Evolutionary conservation across 1,139 yeast species (phyloP), one percentile per base, ranked within the genome.

Genomic region (Debaryomyces sp.): DNA sequence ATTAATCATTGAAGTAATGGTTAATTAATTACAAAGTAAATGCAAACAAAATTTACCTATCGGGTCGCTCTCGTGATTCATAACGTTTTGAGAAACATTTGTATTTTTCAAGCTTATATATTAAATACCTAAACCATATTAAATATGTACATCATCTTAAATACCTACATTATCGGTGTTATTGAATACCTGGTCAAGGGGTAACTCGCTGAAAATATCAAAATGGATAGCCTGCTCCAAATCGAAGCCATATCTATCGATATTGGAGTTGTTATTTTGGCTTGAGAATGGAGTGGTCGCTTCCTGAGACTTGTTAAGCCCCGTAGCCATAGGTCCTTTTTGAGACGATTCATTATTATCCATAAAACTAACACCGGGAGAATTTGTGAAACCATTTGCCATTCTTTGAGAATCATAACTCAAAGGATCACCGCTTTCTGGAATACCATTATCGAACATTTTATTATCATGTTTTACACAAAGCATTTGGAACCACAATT

Each of bases 401-500:
- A 39, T 26, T 13, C 24, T 39, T 18, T 18, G 23, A 8, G 21
- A 17, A 29, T 27, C 42, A 41, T 7, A 29, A 23, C 21, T 12
- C 24, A 30, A 17, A 18, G 32, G 35, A 4, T 30, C 36, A 5
- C 21, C 29, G 12, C 17, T 30, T 32, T 21, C 43, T 26, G 15
- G 41, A 13, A 38, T 10, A 4, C 29, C 13, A 23, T 15, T 38
- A 27, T 34, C 40, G 18, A 24, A 29, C 7, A 45, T 22, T 23
- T 42, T 42, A 29, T 45, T 44, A 23, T 65, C 73, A 35, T 67
- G 62, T 46, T 71, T 71, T 61, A 66, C 59, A n/a, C 63, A 60
- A 18, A 72, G 59, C 60, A 74, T 63, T 47, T 71, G 75, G 34
- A 68, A 52, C 79, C 79, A 75, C 23, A 73, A 53, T 48, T 67